Evolutionary conservation across 495 filamentous ascomycete genomes (phyloP).

Genomic region (Xylaria cubensis): DNA sequence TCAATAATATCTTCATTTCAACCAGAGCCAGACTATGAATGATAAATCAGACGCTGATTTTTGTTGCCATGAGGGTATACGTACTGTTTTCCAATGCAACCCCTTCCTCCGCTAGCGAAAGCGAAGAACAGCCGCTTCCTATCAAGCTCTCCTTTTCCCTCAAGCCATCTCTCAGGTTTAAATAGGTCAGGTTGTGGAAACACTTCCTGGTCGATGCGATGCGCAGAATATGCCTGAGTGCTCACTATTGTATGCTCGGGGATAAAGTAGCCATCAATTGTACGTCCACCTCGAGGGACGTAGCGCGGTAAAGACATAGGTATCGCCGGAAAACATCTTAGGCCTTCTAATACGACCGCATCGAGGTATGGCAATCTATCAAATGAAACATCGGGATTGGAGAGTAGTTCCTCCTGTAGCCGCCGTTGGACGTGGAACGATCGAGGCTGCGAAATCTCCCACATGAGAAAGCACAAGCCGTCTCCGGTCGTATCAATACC

Average conservation of each 20-base stretch:
- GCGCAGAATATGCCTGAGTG: constrained; percentile 61
- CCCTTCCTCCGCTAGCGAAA: constrained; percentile 62
- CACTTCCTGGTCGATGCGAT: constrained; percentile 58
- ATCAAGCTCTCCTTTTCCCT: constrained; percentile 53
- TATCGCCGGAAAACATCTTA: constrained; percentile 67
- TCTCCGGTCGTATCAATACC: constrained; percentile 74
- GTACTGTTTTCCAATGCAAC: constrained; percentile 65
- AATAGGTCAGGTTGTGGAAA: constrained; percentile 64
- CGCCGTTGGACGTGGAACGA: constrained; percentile 52
- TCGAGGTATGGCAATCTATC: constrained; percentile 66
- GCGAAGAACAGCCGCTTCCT: constrained; percentile 57
- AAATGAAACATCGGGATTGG: constrained; percentile 42
- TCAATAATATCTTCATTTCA: constrained; percentile 69
- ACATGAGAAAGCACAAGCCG: constrained; percentile 69
- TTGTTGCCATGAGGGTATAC: constrained; percentile 24
- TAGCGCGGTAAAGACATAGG: constrained; percentile 71
- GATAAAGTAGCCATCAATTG: constrained; percentile 54
- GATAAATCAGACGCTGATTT: background rate
- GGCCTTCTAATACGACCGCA: constrained; percentile 65
- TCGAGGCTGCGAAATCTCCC: constrained; percentile 64
- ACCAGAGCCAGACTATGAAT: constrained; percentile 63
- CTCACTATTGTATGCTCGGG: constrained; percentile 59
- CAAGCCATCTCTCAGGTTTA: constrained; percentile 70
- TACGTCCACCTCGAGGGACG: constrained; percentile 59
- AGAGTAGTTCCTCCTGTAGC: constrained; percentile 56